Conservation (phyloP, 2,329 filamentous ascomycete genomes). For the Aureobasidium sp. region DNA sequence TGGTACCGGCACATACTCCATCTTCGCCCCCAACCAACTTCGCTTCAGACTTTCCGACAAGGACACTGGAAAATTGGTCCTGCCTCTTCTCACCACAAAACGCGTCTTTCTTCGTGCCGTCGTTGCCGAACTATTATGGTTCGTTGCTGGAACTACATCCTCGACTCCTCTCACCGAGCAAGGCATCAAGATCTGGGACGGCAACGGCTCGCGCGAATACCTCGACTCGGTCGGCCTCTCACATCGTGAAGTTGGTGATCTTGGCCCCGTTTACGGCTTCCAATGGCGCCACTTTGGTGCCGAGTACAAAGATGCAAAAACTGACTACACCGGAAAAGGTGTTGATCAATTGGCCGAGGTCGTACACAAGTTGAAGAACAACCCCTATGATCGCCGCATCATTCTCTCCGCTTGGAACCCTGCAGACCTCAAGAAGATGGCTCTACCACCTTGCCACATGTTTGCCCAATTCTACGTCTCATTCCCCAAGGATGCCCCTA, state of each 20-base stretch:
- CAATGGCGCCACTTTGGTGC: slow-evolving; percentile 99
- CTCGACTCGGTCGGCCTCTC: slow-evolving; percentile 77
- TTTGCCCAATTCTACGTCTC: slow-evolving; percentile 94
- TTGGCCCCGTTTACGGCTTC: slow-evolving; percentile 95
- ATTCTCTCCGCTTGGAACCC: slow-evolving; percentile 95
- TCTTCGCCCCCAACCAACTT: slow-evolving; percentile 80
- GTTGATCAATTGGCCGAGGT: slow-evolving; percentile 90
- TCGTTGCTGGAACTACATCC: slow-evolving; percentile 77
- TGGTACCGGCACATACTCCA: slow-evolving; percentile 82
- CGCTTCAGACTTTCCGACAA: slow-evolving; percentile 73
- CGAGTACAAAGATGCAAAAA: slow-evolving; percentile 68
- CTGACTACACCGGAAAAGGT: slow-evolving; percentile 80
- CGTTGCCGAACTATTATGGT: slow-evolving; percentile 91
- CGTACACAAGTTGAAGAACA: slow-evolving; percentile 74
- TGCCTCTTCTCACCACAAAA: slow-evolving; percentile 94
- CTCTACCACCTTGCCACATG: slow-evolving; percentile 91
- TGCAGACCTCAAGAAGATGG: slow-evolving; percentile 77
- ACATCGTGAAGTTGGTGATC: slow-evolving; percentile 77
- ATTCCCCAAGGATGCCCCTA: slow-evolving; percentile 45
- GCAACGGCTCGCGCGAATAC: slow-evolving; percentile 84
- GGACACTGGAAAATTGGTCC: slow-evolving; percentile 50
- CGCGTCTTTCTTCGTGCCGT: slow-evolving; percentile 90
- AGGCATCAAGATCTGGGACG: slow-evolving; percentile 96
- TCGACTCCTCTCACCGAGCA: slow-evolving; percentile 67
- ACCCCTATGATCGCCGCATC: slow-evolving; percentile 82